Evolutionary conservation across 176 grass and related monocot genomes (phyloP).

Genomic region (Oryza officinalis): DNA sequence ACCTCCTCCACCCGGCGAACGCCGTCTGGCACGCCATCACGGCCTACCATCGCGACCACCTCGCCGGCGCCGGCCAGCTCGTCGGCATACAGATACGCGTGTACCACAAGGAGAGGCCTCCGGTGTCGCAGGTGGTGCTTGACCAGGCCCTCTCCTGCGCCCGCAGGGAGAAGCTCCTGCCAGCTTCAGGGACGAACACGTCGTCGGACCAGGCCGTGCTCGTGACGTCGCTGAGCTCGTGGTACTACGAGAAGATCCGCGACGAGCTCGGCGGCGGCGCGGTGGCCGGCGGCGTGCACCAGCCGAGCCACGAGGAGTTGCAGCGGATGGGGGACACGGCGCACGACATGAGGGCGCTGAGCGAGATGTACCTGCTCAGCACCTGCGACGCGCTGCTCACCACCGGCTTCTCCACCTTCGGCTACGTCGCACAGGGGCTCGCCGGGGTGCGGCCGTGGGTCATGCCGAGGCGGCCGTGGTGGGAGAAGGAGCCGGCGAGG

Average conservation of each 20-base stretch:
- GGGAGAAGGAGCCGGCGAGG: constrained; percentile 12
- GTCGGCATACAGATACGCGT: constrained; percentile 56
- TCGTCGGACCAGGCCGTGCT: not conserved
- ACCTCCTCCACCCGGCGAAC: constrained; percentile 65
- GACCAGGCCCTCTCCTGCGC: constrained; percentile 51
- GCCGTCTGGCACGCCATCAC: constrained; percentile 47
- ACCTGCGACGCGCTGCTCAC: constrained; percentile 43
- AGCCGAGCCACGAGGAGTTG: constrained; percentile 55
- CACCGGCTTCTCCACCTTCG: constrained; percentile 45
- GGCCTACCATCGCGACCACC: constrained; percentile 27
- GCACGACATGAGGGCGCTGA: constrained; percentile 49
- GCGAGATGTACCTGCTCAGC: constrained; percentile 55
- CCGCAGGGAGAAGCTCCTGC: constrained; percentile 37
- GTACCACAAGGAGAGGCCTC: constrained; percentile 9
- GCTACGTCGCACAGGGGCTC: constrained; percentile 54
- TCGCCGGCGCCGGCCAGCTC: constrained; percentile 23
- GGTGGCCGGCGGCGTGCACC: constrained; percentile 46
- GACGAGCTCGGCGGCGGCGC: constrained; percentile 27
- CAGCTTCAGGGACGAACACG: not conserved
- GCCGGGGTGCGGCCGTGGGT: constrained; percentile 52
- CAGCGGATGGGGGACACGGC: constrained; percentile 18
- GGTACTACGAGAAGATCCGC: constrained; percentile 41
- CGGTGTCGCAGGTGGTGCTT: not conserved
- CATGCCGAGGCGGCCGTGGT: constrained; percentile 27
- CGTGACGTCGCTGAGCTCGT: constrained; percentile 39